These are phyloP conservation scores for Naganishia albida DNA, from an alignment of 1,284 basidiomycete species.

Conservation along the genomic window DNA sequence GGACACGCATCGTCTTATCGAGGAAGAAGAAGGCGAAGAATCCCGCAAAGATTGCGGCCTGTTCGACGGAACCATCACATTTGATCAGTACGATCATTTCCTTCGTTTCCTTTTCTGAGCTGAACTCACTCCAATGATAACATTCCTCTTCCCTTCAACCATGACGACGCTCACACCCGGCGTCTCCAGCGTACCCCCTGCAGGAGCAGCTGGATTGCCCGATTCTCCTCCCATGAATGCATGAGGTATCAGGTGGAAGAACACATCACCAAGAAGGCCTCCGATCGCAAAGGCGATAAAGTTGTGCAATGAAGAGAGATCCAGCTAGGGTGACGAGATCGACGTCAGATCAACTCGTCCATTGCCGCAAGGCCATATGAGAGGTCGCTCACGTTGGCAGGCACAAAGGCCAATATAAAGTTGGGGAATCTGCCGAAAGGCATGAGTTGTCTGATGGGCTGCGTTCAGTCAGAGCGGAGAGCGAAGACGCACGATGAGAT, in stretches of 20 bases:
- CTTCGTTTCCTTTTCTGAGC: not conserved
- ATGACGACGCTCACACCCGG: conserved; percentile 65
- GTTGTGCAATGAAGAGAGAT: conserved; percentile 77
- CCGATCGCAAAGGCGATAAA: conserved; percentile 73
- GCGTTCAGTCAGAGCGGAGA: not conserved
- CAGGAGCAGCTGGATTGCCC: conserved; percentile 56
- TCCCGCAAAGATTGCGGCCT: conserved; percentile 76
- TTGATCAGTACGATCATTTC: conserved; percentile 37
- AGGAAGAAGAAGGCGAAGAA: conserved; percentile 86
- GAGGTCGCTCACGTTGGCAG: conserved; percentile 48
- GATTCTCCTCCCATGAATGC: conserved; percentile 83
- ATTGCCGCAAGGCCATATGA: not conserved
- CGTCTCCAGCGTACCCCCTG: not conserved
- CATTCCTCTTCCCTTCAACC: conserved; percentile 85
- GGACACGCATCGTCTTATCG: conserved; percentile 81
- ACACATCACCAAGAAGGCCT: conserved; percentile 83
- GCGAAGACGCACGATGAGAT: conserved; percentile 76
- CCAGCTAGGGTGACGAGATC: conserved; percentile 56
- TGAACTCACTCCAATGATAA: conserved; percentile 69
- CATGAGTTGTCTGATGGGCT: conserved; percentile 24
- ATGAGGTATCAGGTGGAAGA: conserved; percentile 83
- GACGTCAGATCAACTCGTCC: not conserved
- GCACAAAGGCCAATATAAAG: conserved; percentile 86
- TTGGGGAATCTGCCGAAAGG: conserved; percentile 68
- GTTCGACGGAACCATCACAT: conserved; percentile 43